phyloP scores from a whole-genome alignment of 148 eudicot genomes.

The Camellia granthamiana region DNA sequence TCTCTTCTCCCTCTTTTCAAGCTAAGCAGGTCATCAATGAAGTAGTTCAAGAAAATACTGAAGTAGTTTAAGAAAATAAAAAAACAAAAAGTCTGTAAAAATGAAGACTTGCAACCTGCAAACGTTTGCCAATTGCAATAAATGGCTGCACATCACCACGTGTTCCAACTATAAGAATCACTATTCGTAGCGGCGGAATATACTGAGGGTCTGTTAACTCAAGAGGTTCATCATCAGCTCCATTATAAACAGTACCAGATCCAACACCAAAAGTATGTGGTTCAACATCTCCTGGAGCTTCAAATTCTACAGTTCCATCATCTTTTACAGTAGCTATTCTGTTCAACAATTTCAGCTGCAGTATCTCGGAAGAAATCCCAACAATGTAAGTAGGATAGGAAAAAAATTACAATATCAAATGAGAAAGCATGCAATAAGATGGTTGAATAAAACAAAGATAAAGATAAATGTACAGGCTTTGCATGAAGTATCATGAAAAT shows the following conservation, averaged over 20 bases:
- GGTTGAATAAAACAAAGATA: background rate
- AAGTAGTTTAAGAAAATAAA: background rate
- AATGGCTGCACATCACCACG: constrained; percentile 24
- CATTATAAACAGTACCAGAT: constrained; percentile 41
- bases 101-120: constrained; percentile 55
- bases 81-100: constrained; percentile 2
- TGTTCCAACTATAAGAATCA: constrained; percentile 93
- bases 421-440: background rate
- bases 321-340: constrained; percentile 82
- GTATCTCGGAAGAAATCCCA: constrained; percentile 21
- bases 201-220: constrained; percentile 52
- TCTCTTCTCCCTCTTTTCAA: too few species aligned
- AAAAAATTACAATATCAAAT: background rate
- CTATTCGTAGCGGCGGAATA: constrained; percentile 84
- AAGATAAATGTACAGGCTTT: background rate
- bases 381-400: background rate
- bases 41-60: background rate
- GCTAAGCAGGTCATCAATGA: background rate
- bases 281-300: constrained; percentile 78
- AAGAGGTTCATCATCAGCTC: constrained; percentile 48
- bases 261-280: constrained; percentile 50
- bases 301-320: constrained; percentile 87
- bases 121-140: constrained; percentile 86
- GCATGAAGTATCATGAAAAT: background rate
- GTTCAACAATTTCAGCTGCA: constrained; percentile 79